These are phyloP conservation scores for Fusarium nygamai DNA, from an alignment of 2,329 filamentous ascomycete species.

Conservation along the genomic window DNA sequence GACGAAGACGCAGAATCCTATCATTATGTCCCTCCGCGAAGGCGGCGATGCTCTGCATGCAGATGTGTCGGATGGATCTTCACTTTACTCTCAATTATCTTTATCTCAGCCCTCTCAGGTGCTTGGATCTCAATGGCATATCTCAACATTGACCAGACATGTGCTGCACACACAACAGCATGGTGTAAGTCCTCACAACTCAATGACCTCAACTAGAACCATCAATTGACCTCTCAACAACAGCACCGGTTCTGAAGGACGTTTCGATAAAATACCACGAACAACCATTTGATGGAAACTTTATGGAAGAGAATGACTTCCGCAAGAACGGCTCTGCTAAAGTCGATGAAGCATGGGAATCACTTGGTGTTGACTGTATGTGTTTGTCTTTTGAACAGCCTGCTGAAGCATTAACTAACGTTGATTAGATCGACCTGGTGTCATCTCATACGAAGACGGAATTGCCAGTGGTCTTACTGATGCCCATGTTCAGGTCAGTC, in stretches of 20 bases:
- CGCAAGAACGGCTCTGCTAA: constrained; percentile 60
- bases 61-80: constrained; percentile 23
- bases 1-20: constrained; percentile 34
- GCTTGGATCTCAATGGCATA: constrained; percentile 37
- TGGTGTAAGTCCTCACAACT: constrained; percentile 48
- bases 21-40: constrained; percentile 22
- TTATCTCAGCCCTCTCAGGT: constrained; percentile 29
- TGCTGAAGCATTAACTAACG: neutral
- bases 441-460: constrained; percentile 61
- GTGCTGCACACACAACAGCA: constrained; percentile 47
- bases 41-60: constrained; percentile 22
- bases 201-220: rapidly evolving
- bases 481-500: constrained; percentile 64
- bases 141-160: constrained; percentile 37
- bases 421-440: constrained; percentile 54
- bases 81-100: constrained; percentile 1
- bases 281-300: constrained; percentile 64
- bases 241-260: constrained; percentile 49
- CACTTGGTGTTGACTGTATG: constrained; percentile 57
- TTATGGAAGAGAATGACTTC: constrained; percentile 64
- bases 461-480: constrained; percentile 59
- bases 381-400: neutral
- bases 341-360: constrained; percentile 67
- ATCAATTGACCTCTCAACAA: neutral
- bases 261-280: constrained; percentile 46